Base-by-base conservation (phyloP, 768 basidiomycete genomes). In the Gymnopilus junonius region DNA sequence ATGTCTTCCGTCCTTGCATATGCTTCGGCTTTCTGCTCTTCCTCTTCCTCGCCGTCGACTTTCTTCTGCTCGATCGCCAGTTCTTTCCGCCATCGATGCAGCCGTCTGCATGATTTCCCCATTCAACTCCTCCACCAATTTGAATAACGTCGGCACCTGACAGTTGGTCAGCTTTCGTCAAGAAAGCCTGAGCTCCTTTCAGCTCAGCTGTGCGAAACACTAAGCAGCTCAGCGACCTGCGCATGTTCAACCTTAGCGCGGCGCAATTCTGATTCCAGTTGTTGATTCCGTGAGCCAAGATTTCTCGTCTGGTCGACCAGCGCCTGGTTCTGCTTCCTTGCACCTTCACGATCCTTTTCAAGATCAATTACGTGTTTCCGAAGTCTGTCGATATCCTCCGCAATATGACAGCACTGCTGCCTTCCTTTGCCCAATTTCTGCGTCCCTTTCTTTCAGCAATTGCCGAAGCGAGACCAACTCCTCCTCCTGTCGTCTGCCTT, bases 41-140 rank as follows among this genome's bases (percentile, higher is more conserved):
- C 70, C 48, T 68, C 67, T 45, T 58, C 65, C 2, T 55, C 63
- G n/a, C 32, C 53, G 14, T 61, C 53, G 4, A 63, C 54, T 39
- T 61, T 67, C 69, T 72, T 73, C 62, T 70, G 61, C 56, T 69
- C 73, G 14, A 74, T 71, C 8, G 69, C 69, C 66, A 83, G 73
- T 1, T 75, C 67, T 57, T n/a, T 87, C 84, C 4, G 85, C 78
- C 74, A 86, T 79, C 59, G 73, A 75, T 1, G 84, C 82, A 1
- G 84, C 80, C 12, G 76, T 77, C 65, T 87, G 85, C 32, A 82
- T 76, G 25, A 87, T 82, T 55, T 84, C 81, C 4, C 77, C 71
- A 63, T 87, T 87, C 35, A 88, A 70, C 12, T 71, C 70, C 55
- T 81, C 74, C n/a, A 87, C 72, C 69, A 83, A 75, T 8, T 66